Conservation (phyloP, 106 monocot species). For the Platanthera zijinensis region DNA sequence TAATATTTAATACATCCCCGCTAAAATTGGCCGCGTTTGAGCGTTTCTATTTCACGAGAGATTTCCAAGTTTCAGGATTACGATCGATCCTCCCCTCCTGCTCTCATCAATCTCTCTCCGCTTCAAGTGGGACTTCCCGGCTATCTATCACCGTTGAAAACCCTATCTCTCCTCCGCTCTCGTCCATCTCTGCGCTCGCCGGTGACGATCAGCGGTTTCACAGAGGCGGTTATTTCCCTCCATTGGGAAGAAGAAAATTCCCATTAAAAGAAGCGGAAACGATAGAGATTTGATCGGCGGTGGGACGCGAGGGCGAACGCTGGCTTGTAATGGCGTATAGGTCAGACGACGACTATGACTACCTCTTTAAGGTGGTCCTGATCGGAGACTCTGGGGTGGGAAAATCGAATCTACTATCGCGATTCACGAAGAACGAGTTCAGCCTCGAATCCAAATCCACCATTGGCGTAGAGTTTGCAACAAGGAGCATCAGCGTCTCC, state of each 20-base stretch:
- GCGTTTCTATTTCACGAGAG: no score
- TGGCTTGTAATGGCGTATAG: background rate
- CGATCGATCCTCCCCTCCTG: no score
- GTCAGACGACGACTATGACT: conserved; percentile 22
- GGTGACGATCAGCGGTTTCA: background rate
- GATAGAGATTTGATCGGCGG: background rate
- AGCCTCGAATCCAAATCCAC: conserved; percentile 89
- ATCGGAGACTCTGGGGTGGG: conserved; percentile 50
- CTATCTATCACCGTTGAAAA: background rate
- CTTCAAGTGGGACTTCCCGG: background rate
- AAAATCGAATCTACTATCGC: conserved; percentile 42
- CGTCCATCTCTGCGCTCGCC: background rate
- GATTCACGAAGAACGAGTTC: conserved; percentile 77
- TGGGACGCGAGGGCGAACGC: background rate
- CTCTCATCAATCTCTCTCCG: background rate
- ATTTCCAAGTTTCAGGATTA: no score
- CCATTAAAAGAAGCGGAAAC: background rate
- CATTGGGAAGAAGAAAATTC: background rate
- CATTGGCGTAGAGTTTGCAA: conserved; percentile 72
- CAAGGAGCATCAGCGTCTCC: conserved; percentile 53
- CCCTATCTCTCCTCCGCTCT: background rate
- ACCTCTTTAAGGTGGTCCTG: conserved; percentile 52
- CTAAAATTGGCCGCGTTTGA: no score
- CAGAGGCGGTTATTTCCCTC: background rate
- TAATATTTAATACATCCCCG: no score